Evolutionary conservation across 345 rosid genomes (phyloP).

Genomic region (Gossypium anomalum): DNA sequence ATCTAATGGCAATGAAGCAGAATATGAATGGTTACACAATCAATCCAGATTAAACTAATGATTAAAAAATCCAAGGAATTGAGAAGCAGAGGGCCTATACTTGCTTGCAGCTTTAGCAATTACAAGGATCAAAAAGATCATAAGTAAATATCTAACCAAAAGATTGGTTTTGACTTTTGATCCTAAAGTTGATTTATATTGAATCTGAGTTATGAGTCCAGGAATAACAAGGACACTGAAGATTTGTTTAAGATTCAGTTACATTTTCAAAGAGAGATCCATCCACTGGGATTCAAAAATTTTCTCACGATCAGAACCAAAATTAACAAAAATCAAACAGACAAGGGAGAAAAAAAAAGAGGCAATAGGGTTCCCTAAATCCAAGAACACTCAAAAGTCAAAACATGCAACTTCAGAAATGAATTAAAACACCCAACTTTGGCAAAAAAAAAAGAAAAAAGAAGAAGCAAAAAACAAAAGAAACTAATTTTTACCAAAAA

Average conservation of each 20-base stretch:
- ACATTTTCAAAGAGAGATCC: neutral
- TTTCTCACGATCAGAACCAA: neutral
- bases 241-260: too few relatives aligned
- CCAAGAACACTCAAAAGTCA: conserved; percentile 1
- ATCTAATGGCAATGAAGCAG: neutral
- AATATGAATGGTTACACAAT: too few relatives aligned
- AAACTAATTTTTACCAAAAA: neutral
- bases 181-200: neutral
- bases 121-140: neutral
- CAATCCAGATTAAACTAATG: neutral
- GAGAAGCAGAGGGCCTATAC: neutral
- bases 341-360: neutral
- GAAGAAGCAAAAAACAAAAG: neutral
- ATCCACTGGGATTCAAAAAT: neutral
- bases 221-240: neutral
- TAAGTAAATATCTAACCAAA: neutral
- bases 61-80: neutral
- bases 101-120: conserved; percentile 3
- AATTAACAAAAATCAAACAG: neutral
- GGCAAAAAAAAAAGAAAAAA: neutral
- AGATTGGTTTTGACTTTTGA: too few relatives aligned
- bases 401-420: neutral
- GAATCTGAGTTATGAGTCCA: neutral
- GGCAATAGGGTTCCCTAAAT: neutral
- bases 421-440: neutral